A percentile compares a stretch with the other conserved stretches of the same genome.
phyloP scores from a whole-genome alignment of 106 monocot species.

The Alisma plantagoaquatica region DNA sequence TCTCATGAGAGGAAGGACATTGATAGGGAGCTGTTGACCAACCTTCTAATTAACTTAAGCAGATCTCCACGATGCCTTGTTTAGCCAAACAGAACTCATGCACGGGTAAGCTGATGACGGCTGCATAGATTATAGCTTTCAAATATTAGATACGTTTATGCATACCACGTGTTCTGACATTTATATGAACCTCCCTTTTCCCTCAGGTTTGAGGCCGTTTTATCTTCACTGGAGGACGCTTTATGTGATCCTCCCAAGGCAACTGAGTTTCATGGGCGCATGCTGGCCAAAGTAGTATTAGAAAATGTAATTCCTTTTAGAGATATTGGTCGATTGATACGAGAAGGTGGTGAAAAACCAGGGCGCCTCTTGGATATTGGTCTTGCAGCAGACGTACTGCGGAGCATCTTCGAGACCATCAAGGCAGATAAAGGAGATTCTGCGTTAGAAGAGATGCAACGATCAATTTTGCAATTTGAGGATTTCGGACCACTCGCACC shows the following conservation, averaged over 20 bases:
- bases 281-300: slow-evolving; percentile 48
- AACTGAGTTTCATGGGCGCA: slow-evolving; percentile 65
- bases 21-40: slow-evolving; percentile 67
- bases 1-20: slow-evolving; percentile 82
- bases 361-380: slow-evolving; percentile 55
- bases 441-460: slow-evolving; percentile 30
- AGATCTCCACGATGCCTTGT: slow-evolving; percentile 35
- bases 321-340: slow-evolving; percentile 56
- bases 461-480: slow-evolving; percentile 34
- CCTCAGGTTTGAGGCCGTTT: slow-evolving; percentile 61
- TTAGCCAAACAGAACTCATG: slow-evolving; percentile 49
- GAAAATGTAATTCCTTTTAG: slow-evolving; percentile 43
- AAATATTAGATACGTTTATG: too few species aligned
- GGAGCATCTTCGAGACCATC: slow-evolving; percentile 46
- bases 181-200: too few species aligned
- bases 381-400: slow-evolving; percentile 62
- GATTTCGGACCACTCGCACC: slow-evolving; percentile 44
- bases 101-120: too few species aligned
- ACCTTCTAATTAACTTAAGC: slow-evolving; percentile 65
- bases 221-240: slow-evolving; percentile 63
- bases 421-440: slow-evolving; percentile 64
- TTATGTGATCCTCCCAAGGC: slow-evolving; percentile 87
- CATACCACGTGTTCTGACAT: too few species aligned
- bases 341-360: slow-evolving; percentile 73
- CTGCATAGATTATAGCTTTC: too few species aligned